Base-by-base conservation (phyloP, 1,139 yeast species). In the Blastobotrys buckinghamii region DNA sequence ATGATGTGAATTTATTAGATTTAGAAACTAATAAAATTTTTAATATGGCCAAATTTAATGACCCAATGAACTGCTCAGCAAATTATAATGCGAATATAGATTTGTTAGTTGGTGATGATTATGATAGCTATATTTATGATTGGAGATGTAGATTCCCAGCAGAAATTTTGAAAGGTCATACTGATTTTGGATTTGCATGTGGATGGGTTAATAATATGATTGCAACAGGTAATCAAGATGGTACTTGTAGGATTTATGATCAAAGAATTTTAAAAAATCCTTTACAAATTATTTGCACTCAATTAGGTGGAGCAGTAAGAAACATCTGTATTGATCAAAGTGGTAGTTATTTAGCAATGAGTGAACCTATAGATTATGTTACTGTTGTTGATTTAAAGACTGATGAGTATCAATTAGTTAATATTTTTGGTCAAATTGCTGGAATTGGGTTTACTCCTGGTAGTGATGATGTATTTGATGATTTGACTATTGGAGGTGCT, bases 151-250 rank as follows among this genome's bases (percentile, higher is more conserved):
- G 56, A 34, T 29, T 20, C 35, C 50, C 48, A 32, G 42, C 41
- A 26, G 33, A 58, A 40, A 51, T 56, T 27, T 61, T 74, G 34
- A 50, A 50, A 19, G 82, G 81, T 2, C 85, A 80, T 59, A 62
- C 64, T 43, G 85, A 80, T 58, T 79, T 62, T 58, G 77, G 82
- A 3, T 81, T 80, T 57, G 72, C 81, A 43, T 79, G 84, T 59
- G 84, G 79, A 53, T 81, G 85, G 85, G 67, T 68, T 6, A 77
- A 74, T 26, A 64, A 74, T 44, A 56, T 69, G 5, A 54, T 80
- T 16, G 72, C 78, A 9, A 75, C 83, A 0, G 85, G 85, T 2
- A 78, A 76, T 56, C 85, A 81, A 60, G 86, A 81, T 60, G 75
- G 81, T 2, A 73, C 82, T 9, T 75, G 79, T 12, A 66, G 78